These are phyloP conservation scores for Grosmannia serpens DNA, from an alignment of 2,329 filamentous ascomycete species.

Conservation along the genomic window DNA sequence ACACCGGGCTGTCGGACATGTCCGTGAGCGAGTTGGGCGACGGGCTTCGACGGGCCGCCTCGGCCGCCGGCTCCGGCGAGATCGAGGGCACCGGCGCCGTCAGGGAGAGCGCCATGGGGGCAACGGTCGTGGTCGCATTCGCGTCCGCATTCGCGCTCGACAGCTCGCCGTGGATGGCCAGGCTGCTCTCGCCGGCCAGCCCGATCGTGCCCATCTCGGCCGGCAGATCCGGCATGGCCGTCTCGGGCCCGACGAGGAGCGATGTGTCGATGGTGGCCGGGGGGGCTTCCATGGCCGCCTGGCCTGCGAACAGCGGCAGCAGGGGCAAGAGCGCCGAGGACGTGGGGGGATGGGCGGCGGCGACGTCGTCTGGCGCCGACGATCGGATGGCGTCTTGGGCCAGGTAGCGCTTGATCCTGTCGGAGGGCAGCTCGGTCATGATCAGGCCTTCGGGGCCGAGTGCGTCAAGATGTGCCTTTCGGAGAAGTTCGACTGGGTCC, in stretches of 20 bases:
- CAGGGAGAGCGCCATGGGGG: slow-evolving; percentile 6
- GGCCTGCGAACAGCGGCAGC: not conserved
- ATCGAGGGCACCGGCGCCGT: not conserved
- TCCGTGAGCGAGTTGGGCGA: not conserved
- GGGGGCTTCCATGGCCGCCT: not conserved
- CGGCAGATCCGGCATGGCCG: slow-evolving; percentile 2
- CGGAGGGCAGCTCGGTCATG: not conserved
- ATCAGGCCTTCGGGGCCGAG: not conserved
- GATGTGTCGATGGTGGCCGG: not conserved
- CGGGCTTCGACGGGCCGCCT: not conserved
- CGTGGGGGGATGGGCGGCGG: not conserved
- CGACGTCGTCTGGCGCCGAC: not conserved
- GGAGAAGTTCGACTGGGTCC: not conserved
- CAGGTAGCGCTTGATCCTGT: not conserved
- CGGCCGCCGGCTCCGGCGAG: not conserved
- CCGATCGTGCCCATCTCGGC: no score
- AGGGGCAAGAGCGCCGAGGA: not conserved
- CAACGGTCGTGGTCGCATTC: not conserved
- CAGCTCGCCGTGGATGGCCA: no score
- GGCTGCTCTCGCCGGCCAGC: no score
- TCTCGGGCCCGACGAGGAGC: not conserved
- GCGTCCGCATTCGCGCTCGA: no score
- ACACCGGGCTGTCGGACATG: not conserved
- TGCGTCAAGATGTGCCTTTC: not conserved
- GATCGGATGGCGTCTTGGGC: not conserved